Base-by-base conservation (phyloP, 2,329 filamentous ascomycete species). In the Chaetomium strumarium region DNA sequence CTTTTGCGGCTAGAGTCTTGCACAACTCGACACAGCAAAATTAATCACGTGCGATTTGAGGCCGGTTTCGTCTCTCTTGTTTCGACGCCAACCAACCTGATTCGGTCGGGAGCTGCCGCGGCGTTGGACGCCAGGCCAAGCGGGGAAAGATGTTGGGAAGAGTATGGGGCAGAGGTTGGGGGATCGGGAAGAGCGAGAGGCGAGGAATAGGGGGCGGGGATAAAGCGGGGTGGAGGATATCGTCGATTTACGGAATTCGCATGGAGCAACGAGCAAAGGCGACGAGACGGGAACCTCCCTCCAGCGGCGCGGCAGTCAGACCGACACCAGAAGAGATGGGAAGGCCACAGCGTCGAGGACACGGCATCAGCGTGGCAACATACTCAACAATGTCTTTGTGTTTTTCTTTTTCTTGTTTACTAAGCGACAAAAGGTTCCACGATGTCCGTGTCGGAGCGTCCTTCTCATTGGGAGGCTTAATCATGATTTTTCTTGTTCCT, bases 1-100 rank as follows among this genome's bases (percentile, higher is more conserved):
- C 51, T 56, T 56, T 53, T 55, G 53, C 51, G 53, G 58, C 60
- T 58, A 60, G 58, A 60, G 55, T 61, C 41, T 59, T 57, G 59
- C 56, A 60, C 54, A 59, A 52, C 49, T 42, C 58, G 56, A 55
- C 55, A 59, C 52, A 55, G 56, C 53, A 44, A 51, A 29, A 44
- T 58, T 62, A 61, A 62, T 60, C 36, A 58, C 50, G 44, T 40
- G 38, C 46, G 38, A 30, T 42, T 44, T 34, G 20, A 24, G 17
- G 47, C 37, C 44, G 43, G 42, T 24, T 10, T 17, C 24, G n/a
- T 46, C 24, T 42, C 30, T 47, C 37, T 37, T 50, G 31, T n/a
- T 16, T 44, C 47, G 16, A 16, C 40, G 36, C 42, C 36, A n/a
- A 29, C 9, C 41, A 33, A 34, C 33, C 36, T 44, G 29, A 44